phyloP scores from a whole-genome alignment of 371 early-diverging fungal species.

The Sporodiniella umbellata region DNA sequence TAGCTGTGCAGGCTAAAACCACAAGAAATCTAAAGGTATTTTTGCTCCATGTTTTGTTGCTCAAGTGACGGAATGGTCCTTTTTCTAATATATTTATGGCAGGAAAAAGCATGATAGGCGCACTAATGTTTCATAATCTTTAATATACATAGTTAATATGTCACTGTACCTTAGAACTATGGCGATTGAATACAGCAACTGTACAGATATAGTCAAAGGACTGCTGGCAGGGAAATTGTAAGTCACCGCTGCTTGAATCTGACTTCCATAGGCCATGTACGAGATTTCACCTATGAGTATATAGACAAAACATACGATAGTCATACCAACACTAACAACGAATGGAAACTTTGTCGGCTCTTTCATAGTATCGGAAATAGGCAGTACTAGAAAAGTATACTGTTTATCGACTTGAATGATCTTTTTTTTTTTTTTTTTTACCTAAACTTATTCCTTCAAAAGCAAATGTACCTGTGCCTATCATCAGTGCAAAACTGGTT shows the following conservation, averaged over 20 bases:
- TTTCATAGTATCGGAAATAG: constrained; percentile 55
- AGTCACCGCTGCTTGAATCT: constrained; percentile 64
- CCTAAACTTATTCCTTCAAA: constrained; percentile 73
- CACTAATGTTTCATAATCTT: constrained; percentile 2
- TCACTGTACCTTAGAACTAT: constrained; percentile 9
- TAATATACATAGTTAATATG: too few relatives aligned
- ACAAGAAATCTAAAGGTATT: constrained; percentile 2
- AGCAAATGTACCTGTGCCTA: constrained; percentile 77
- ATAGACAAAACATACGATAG: constrained; percentile 56
- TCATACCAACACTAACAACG: constrained; percentile 58
- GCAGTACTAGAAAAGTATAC: constrained; percentile 29
- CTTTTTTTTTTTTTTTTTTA: not conserved
- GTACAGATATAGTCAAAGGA: constrained; percentile 48
- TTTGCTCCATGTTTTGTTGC: too few relatives aligned
- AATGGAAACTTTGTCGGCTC: constrained; percentile 55
- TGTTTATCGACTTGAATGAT: too few relatives aligned
- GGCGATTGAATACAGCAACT: too few relatives aligned
- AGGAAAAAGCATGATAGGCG: constrained; percentile 71
- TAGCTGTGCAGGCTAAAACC: too few relatives aligned
- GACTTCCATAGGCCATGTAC: constrained; percentile 67
- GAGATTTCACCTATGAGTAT: constrained; percentile 62
- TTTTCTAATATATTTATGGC: constrained; percentile 69
- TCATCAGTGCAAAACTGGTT: constrained; percentile 61
- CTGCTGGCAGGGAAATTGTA: constrained; percentile 58
- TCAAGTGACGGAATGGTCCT: too few relatives aligned